Percentiles rank a stretch among this genome's conserved stretches.
These are phyloP conservation scores for Grosmannia clavigera DNA, from an alignment of 2,329 filamentous ascomycete species.

Conservation along the genomic window DNA sequence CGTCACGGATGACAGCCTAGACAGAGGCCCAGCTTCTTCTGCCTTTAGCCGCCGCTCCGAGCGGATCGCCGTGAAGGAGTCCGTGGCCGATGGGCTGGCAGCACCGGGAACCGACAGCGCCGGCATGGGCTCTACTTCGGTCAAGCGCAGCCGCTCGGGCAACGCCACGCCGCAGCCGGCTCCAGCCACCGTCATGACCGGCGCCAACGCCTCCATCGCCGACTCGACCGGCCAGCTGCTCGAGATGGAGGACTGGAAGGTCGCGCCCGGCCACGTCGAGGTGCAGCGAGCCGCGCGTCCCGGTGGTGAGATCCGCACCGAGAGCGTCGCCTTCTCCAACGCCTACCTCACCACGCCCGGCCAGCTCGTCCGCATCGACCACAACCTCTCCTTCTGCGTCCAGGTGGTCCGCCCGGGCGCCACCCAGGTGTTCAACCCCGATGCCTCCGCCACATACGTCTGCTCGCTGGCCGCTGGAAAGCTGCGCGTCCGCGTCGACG, in stretches of 20 bases:
- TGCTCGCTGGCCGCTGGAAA: constrained; percentile 21
- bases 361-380: constrained; percentile 14
- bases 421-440: constrained; percentile 11
- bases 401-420: constrained; percentile 16
- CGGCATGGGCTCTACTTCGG: no score
- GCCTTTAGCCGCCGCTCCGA: constrained; percentile 5
- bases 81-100: background rate
- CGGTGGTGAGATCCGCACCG: background rate
- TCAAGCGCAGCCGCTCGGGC: background rate
- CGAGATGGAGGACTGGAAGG: constrained; percentile 25
- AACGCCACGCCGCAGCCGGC: background rate
- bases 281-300: background rate
- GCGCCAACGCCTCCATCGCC: background rate
- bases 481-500: constrained; percentile 16
- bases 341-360: constrained; percentile 16
- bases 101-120: background rate
- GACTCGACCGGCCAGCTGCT: constrained; percentile 3
- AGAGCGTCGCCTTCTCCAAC: constrained; percentile 22
- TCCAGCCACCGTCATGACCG: background rate
- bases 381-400: constrained; percentile 18
- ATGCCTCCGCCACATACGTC: constrained; percentile 12
- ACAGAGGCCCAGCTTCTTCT: background rate
- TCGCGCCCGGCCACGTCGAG: constrained; percentile 21
- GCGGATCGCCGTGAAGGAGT: constrained; percentile 6
- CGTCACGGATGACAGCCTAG: background rate